Evolutionary conservation across 768 basidiomycete species (phyloP).

Genomic region (Pisolithus sp.): DNA sequence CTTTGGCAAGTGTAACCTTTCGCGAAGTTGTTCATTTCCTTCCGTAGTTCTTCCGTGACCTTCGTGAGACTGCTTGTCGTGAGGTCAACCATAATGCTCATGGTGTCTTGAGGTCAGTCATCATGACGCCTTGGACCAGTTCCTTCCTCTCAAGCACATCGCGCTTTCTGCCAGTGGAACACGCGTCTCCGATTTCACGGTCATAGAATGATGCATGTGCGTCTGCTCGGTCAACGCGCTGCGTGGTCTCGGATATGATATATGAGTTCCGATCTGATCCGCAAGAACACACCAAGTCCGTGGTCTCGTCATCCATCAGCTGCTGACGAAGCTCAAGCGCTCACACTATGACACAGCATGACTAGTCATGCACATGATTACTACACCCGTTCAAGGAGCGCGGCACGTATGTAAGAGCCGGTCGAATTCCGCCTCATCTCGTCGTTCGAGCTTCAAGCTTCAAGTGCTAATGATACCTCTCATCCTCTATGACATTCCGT

Average conservation of each 20-base stretch:
- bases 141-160: conserved; percentile 96
- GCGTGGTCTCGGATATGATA: background rate
- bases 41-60: conserved; percentile 90
- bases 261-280: background rate
- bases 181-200: conserved; percentile 95
- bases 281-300: conserved; percentile 30
- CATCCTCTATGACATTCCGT: no score
- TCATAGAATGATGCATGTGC: conserved; percentile 97
- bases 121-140: conserved; percentile 88
- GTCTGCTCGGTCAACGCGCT: conserved; percentile 95
- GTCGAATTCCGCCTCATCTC: no score
- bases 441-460: no score
- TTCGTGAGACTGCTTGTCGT: conserved; percentile 68
- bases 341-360: no score
- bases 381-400: no score
- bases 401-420: no score
- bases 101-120: conserved; percentile 96
- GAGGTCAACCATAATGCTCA: conserved; percentile 87
- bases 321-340: conserved; percentile 44
- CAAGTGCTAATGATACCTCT: no score
- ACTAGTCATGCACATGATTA: no score
- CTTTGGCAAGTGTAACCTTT: conserved; percentile 94
- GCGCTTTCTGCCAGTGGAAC: conserved; percentile 94
- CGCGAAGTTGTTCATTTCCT: conserved; percentile 96
- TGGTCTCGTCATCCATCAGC: conserved; percentile 80